Evolutionary conservation across 352 stramenopile genomes (phyloP).

Genomic region (Phytophthora pluvialis): DNA sequence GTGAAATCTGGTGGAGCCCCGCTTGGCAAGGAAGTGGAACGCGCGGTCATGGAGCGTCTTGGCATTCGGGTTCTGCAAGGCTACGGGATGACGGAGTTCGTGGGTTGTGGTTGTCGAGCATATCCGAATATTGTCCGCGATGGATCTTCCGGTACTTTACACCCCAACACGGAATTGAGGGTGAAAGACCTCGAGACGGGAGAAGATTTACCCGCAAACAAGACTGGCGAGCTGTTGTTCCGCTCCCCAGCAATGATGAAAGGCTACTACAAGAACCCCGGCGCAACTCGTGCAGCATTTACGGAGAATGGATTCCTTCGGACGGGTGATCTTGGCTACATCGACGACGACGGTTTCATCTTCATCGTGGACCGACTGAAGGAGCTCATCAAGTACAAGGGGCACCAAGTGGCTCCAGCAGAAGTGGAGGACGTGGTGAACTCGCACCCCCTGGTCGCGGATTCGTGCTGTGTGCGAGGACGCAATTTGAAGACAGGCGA

Average conservation of each 20-base stretch:
- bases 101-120: slow-evolving; percentile 47
- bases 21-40: slow-evolving; percentile 74
- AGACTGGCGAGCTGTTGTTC: slow-evolving; percentile 73
- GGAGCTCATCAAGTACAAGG: slow-evolving; percentile 96
- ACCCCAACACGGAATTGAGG: slow-evolving; percentile 43
- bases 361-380: slow-evolving; percentile 93
- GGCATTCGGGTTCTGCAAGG: slow-evolving; percentile 44
- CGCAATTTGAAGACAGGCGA: slow-evolving; percentile 72
- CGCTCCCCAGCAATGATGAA: slow-evolving; percentile 46
- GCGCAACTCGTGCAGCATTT: slow-evolving; percentile 81
- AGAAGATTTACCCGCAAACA: slow-evolving; percentile 35
- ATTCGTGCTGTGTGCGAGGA: slow-evolving; percentile 71
- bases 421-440: slow-evolving; percentile 92
- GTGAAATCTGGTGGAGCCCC: slow-evolving; percentile 85
- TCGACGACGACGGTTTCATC: slow-evolving; percentile 91
- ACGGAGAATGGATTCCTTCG: slow-evolving; percentile 79
- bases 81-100: slow-evolving; percentile 71
- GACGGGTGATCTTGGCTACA: slow-evolving; percentile 90
- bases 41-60: slow-evolving; percentile 63
- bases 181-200: slow-evolving; percentile 44
- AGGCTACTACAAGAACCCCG: slow-evolving; percentile 65
- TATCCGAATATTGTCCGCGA: slow-evolving; percentile 20
- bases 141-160: slow-evolving; percentile 39
- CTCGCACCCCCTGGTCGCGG: slow-evolving; percentile 68
- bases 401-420: slow-evolving; percentile 89